phyloP scores from a whole-genome alignment of 73 alveolate species.

The Paramecium octaurelia region DNA sequence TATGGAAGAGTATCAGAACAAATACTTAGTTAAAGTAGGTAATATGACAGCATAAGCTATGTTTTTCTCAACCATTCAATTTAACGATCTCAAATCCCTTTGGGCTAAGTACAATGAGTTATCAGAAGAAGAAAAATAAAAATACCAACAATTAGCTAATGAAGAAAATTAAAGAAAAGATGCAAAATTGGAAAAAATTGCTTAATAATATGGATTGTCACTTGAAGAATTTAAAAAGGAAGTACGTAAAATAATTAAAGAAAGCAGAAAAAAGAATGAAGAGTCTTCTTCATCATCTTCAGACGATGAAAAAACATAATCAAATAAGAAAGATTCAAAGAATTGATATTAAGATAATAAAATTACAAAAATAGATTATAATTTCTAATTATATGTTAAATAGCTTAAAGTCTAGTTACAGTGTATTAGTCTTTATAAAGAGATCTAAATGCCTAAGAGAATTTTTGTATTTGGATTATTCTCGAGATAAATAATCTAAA shows the following conservation, averaged over 20 bases:
- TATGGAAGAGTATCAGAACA: background rate
- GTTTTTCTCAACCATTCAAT: background rate
- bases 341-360: background rate
- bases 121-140: background rate
- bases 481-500: too few species aligned
- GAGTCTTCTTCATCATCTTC: background rate
- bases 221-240: background rate
- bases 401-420: too few species aligned
- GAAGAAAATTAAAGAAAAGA: background rate
- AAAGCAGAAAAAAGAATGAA: background rate
- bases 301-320: background rate
- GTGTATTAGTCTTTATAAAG: background rate
- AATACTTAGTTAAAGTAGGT: background rate
- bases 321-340: background rate
- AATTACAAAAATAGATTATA: background rate
- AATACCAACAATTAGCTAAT: background rate
- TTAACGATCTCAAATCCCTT: background rate
- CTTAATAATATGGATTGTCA: background rate
- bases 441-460: too few species aligned
- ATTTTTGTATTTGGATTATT: too few species aligned
- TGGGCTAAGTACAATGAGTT: background rate
- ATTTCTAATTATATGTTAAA: background rate
- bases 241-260: background rate
- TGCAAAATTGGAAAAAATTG: background rate
- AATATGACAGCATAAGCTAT: background rate